Conservation (phyloP, 257 asterid genomes). For the Nemophila menziesii region DNA sequence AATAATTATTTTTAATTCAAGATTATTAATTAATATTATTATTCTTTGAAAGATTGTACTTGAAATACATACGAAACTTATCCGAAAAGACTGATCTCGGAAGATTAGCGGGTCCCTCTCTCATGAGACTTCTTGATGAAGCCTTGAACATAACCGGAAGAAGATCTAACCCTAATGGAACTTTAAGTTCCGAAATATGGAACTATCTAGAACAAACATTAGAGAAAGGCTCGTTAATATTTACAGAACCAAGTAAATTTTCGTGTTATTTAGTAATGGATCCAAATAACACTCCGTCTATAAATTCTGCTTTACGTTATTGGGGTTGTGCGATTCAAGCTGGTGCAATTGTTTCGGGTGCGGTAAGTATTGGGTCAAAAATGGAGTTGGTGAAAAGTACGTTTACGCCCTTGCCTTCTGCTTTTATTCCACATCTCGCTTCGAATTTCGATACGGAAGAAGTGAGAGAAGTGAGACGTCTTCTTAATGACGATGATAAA, state of each 20-base stretch:
- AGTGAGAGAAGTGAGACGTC: conserved; percentile 37
- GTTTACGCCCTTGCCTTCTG: conserved; percentile 60
- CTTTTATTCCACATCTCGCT: conserved; percentile 45
- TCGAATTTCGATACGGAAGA: conserved; percentile 22
- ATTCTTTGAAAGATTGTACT: conserved; percentile 50
- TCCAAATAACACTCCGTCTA: conserved; percentile 39
- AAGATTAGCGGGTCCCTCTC: conserved; percentile 78
- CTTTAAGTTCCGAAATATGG: conserved; percentile 73
- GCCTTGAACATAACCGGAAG: conserved; percentile 43
- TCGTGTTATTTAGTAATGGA: conserved; percentile 77
- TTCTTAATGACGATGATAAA: conserved; percentile 27
- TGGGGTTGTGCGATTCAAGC: conserved; percentile 98
- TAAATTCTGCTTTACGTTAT: conserved; percentile 50
- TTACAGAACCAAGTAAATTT: conserved; percentile 45
- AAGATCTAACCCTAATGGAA: conserved; percentile 41
- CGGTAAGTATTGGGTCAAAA: conserved; percentile 32
- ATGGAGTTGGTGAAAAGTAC: conserved; percentile 17
- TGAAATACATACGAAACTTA: conserved; percentile 57
- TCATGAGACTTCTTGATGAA: conserved; percentile 75
- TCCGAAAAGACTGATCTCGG: conserved; percentile 93
- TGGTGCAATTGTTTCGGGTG: conserved; percentile 72
- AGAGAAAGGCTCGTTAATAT: conserved; percentile 71
- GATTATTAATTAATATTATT: not conserved
- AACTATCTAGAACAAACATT: conserved; percentile 45
- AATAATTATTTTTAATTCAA: not conserved